phyloP scores from a whole-genome alignment of 805 yeast species.

The Saturnispora quitensis region DNA sequence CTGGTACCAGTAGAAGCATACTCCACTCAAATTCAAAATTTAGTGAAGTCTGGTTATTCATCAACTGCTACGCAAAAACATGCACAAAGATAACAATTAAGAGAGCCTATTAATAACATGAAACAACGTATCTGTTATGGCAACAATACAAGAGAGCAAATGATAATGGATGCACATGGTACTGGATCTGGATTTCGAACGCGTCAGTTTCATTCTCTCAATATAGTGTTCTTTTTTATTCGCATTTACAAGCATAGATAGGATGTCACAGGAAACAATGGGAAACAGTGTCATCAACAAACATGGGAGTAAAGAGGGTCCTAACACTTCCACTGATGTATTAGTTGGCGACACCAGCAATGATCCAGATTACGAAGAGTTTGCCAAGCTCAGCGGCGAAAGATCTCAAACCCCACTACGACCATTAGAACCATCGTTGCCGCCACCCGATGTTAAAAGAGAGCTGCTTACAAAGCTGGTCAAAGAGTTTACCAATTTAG shows the following conservation, averaged over 20 bases:
- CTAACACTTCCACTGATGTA: background rate
- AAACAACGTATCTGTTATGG: too few species aligned
- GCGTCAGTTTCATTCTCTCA: too few species aligned
- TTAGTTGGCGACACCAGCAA: background rate
- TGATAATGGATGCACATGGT: too few species aligned
- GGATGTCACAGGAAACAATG: background rate
- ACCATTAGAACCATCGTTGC: background rate
- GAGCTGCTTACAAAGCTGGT: background rate
- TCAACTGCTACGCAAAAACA: too few species aligned
- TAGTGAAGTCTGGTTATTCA: too few species aligned
- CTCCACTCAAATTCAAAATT: too few species aligned
- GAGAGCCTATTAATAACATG: too few species aligned
- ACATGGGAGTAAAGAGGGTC: constrained; percentile 19
- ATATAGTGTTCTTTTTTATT: background rate
- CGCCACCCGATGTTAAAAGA: background rate
- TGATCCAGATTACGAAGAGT: background rate
- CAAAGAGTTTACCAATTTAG: background rate
- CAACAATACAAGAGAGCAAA: too few species aligned
- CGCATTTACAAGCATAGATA: background rate
- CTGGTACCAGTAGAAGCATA: too few species aligned
- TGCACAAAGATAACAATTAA: too few species aligned
- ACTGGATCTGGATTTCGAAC: too few species aligned
- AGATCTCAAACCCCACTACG: background rate
- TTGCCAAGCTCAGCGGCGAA: background rate
- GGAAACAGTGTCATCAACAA: constrained; percentile 18